A percentile compares a stretch with the other conserved stretches of the same genome.
phyloP scores from a whole-genome alignment of 352 stramenopile species.

The Thraustochytrium sp. region DNA sequence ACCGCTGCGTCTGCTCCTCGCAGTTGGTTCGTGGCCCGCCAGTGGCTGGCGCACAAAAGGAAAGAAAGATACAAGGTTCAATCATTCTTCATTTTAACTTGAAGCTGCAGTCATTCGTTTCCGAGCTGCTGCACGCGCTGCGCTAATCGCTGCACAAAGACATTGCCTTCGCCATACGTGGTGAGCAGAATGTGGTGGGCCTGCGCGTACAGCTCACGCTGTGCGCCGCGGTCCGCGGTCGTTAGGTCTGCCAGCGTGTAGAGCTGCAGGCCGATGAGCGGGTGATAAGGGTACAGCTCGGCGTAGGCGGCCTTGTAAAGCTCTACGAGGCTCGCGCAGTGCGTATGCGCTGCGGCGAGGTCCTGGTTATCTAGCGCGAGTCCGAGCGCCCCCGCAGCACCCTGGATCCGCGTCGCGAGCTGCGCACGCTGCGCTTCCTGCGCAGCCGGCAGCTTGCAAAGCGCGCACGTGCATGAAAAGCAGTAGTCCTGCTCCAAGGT shows the following conservation, averaged over 20 bases:
- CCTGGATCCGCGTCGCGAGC: not conserved
- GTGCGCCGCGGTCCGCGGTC: not conserved
- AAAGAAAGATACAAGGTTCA: too few species aligned
- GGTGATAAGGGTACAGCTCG: not conserved
- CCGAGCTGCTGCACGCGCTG: too few species aligned
- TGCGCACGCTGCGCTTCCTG: not conserved
- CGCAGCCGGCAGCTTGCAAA: not conserved
- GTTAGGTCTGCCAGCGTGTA: slow-evolving; percentile 4
- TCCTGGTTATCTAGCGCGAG: not conserved
- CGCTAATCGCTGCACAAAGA: not conserved
- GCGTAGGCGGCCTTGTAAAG: not conserved
- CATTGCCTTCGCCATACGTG: not conserved
- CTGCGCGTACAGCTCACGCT: not conserved
- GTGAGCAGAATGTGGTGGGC: not conserved
- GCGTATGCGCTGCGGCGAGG: not conserved
- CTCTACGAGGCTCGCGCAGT: not conserved
- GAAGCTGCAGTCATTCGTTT: too few species aligned
- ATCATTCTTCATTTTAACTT: too few species aligned
- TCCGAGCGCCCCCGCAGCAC: not conserved
- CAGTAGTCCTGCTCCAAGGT: not conserved
- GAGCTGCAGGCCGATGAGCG: slow-evolving; percentile 7
- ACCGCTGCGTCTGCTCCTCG: too few species aligned
- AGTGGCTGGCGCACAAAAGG: too few species aligned
- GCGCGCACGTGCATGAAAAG: not conserved
- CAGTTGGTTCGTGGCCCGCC: too few species aligned